A percentile compares a stretch with the other conserved stretches of the same genome.
Conservation (phyloP, 1,284 basidiomycete species). For the Ustilago shanxiensis region DNA sequence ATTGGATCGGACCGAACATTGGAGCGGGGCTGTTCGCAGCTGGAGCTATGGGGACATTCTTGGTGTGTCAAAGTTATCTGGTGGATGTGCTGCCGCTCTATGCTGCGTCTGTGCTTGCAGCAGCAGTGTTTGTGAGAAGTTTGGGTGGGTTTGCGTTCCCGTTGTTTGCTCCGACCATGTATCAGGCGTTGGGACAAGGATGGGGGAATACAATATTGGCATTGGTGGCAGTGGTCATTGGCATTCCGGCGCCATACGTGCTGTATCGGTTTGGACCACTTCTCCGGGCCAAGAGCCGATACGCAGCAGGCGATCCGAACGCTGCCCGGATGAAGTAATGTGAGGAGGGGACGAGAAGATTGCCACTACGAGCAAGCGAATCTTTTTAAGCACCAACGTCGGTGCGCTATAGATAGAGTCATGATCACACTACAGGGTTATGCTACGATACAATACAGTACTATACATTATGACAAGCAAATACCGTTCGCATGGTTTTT, state of each 20-base stretch:
- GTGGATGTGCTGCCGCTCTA: slow-evolving; percentile 65
- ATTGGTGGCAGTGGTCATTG: slow-evolving; percentile 56
- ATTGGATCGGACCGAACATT: slow-evolving; percentile 79
- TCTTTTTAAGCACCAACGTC: neutral
- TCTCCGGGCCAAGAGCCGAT: slow-evolving; percentile 56
- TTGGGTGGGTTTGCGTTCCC: slow-evolving; percentile 68
- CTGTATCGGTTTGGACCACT: slow-evolving; percentile 55
- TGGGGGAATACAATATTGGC: slow-evolving; percentile 69
- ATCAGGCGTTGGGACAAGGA: slow-evolving; percentile 61
- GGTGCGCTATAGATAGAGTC: slow-evolving; percentile 2
- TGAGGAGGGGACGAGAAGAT: too few species aligned
- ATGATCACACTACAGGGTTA: too few species aligned
- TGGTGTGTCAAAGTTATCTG: slow-evolving; percentile 58
- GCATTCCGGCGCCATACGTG: slow-evolving; percentile 64
- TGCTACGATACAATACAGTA: too few species aligned
- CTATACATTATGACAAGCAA: too few species aligned
- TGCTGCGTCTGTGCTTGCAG: slow-evolving; percentile 67
- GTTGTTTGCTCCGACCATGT: slow-evolving; percentile 64
- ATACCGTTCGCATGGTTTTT: too few species aligned
- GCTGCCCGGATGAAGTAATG: slow-evolving; percentile 25
- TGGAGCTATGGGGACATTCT: slow-evolving; percentile 50
- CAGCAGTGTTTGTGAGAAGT: slow-evolving; percentile 61
- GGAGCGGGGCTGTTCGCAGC: slow-evolving; percentile 43
- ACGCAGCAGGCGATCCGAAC: slow-evolving; percentile 40
- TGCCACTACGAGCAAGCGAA: too few species aligned